phyloP scores from a whole-genome alignment of 2,329 filamentous ascomycete species.

The Diaporthe australafricana region DNA sequence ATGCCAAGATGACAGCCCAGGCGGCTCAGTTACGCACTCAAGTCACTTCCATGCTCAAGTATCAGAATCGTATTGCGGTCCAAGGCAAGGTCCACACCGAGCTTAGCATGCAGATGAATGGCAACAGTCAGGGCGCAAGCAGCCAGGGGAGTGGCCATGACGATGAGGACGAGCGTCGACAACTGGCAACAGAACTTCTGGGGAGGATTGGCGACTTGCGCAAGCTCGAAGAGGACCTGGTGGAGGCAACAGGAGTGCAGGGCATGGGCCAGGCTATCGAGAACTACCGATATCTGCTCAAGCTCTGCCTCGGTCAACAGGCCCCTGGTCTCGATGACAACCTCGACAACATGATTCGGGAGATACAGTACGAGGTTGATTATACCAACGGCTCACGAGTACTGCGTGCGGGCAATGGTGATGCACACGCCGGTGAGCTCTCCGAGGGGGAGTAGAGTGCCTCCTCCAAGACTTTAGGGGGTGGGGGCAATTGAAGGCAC shows the following conservation, averaged over 20 bases:
- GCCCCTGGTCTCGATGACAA: conserved; percentile 77
- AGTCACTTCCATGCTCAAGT: conserved; percentile 50
- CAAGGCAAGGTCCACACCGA: conserved; percentile 64
- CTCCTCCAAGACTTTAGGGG: conserved; percentile 34
- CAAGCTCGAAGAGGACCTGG: conserved; percentile 74
- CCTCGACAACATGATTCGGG: conserved; percentile 69
- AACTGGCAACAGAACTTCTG: conserved; percentile 68
- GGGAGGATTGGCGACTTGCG: conserved; percentile 70
- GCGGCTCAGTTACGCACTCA: conserved; percentile 57
- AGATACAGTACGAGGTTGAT: conserved; percentile 73
- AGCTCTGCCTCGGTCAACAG: conserved; percentile 74
- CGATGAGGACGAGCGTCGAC: conserved; percentile 66
- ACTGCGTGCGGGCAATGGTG: conserved; percentile 29
- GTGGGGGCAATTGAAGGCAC: neutral
- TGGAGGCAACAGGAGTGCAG: conserved; percentile 74
- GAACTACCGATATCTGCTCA: conserved; percentile 77
- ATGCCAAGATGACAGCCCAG: conserved; percentile 62
- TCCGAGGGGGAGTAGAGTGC: conserved; percentile 41
- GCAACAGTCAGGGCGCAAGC: conserved; percentile 47
- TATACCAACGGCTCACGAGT: conserved; percentile 47
- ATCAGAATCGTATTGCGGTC: conserved; percentile 65
- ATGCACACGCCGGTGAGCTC: conserved; percentile 45
- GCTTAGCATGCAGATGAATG: conserved; percentile 60
- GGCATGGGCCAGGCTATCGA: conserved; percentile 80
- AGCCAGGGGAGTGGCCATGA: conserved; percentile 45